Percentiles rank a stretch among this genome's conserved stretches.
phyloP scores from a whole-genome alignment of 2,329 filamentous ascomycete species.

The Ophiosphaerella herpotricha region DNA sequence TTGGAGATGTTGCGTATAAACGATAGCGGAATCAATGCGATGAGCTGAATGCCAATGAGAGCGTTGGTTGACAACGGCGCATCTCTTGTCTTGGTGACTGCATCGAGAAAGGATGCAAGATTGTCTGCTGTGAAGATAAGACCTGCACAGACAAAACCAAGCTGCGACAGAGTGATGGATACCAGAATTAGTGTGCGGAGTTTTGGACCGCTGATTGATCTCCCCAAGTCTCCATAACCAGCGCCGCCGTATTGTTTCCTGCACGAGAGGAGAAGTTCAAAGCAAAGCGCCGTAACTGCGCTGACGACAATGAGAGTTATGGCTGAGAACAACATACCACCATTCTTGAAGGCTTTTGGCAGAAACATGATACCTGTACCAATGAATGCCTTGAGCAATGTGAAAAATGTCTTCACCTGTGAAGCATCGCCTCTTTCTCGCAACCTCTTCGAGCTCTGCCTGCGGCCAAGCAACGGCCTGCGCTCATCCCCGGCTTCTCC shows the following conservation, averaged over 20 bases:
- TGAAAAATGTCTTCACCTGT: constrained; percentile 77
- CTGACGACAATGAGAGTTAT: constrained; percentile 69
- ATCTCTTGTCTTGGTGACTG: constrained; percentile 57
- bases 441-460: constrained; percentile 56
- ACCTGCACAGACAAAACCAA: constrained; percentile 78
- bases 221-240: constrained; percentile 75
- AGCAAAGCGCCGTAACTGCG: constrained; percentile 69
- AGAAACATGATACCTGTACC: constrained; percentile 83
- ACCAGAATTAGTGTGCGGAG: constrained; percentile 69
- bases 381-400: constrained; percentile 76
- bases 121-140: constrained; percentile 81
- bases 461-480: constrained; percentile 64
- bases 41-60: constrained; percentile 69
- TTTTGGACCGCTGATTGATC: constrained; percentile 65
- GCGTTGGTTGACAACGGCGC: constrained; percentile 59
- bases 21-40: constrained; percentile 67
- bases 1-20: constrained; percentile 78
- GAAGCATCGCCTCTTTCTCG: constrained; percentile 64
- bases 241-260: constrained; percentile 67
- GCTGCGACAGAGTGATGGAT: constrained; percentile 74
- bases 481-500: constrained; percentile 60
- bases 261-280: constrained; percentile 72
- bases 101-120: constrained; percentile 67
- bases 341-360: constrained; percentile 78
- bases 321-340: constrained; percentile 75